Evolutionary conservation across 306 rosid genomes (phyloP).

Genomic region (Medicago lupulina): DNA sequence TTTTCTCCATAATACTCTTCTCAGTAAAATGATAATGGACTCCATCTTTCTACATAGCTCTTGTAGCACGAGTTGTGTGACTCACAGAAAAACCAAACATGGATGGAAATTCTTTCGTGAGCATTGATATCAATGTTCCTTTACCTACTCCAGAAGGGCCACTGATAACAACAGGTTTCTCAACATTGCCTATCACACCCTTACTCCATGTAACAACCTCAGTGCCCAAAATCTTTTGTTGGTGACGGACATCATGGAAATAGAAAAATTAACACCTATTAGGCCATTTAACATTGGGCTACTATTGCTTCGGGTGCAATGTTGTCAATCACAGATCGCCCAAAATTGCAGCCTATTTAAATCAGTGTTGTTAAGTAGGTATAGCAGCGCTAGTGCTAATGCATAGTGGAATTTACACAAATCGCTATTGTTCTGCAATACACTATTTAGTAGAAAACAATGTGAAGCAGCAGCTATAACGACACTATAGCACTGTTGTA

Average conservation of each 20-base stretch:
- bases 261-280: not conserved
- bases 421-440: not conserved
- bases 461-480: not conserved
- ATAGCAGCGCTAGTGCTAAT: too few species aligned
- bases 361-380: not conserved
- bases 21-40: too few species aligned
- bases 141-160: too few species aligned
- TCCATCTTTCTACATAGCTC: too few species aligned
- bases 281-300: constrained; percentile 3
- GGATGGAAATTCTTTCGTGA: too few species aligned
- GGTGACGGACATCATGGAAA: constrained; percentile 51
- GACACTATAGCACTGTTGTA: not conserved
- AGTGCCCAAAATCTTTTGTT: constrained; percentile 56
- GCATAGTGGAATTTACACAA: not conserved
- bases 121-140: too few species aligned
- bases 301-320: not conserved
- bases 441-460: not conserved
- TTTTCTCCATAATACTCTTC: not conserved
- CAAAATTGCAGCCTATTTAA: not conserved
- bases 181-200: constrained; percentile 71
- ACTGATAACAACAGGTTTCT: too few species aligned
- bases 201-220: constrained; percentile 96
- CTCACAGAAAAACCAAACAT: too few species aligned
- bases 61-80: too few species aligned
- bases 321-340: not conserved